These are phyloP conservation scores for Excoecaria cochinchinensis DNA, from an alignment of 345 rosid species.

Conservation along the genomic window DNA sequence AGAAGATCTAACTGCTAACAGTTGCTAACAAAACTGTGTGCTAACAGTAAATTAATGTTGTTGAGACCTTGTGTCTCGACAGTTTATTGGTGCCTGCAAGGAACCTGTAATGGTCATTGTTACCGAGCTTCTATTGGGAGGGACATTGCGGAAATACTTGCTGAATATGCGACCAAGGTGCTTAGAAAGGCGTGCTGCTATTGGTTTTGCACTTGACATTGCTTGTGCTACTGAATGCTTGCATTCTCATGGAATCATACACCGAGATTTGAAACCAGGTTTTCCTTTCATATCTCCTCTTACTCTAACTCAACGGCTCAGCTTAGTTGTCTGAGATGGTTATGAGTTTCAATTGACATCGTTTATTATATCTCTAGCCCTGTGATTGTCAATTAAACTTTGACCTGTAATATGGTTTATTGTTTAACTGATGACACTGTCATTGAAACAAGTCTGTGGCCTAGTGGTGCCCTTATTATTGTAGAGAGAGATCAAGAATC, in stretches of 20 bases:
- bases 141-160: slow-evolving; percentile 76
- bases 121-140: slow-evolving; percentile 21
- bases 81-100: slow-evolving; percentile 27
- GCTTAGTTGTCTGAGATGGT: no score
- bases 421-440: no score
- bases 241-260: slow-evolving; percentile 41
- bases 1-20: slow-evolving; percentile 1
- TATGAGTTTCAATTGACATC: no score
- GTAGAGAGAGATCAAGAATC: no score
- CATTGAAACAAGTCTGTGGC: no score
- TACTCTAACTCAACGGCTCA: neutral
- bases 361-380: no score
- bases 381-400: no score
- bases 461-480: no score
- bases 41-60: slow-evolving; percentile 20
- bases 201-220: no score
- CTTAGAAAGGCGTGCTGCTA: slow-evolving; percentile 62
- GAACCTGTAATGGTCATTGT: slow-evolving; percentile 25
- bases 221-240: no score
- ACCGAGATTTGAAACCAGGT: slow-evolving; percentile 81
- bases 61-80: slow-evolving; percentile 7
- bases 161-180: slow-evolving; percentile 60
- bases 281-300: neutral
- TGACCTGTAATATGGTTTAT: no score
- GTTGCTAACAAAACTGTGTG: neutral